A percentile compares a stretch with the other conserved stretches of the same genome.
Conservation (phyloP, 2,329 filamentous ascomycete genomes). For the Verticillium dahliae region DNA sequence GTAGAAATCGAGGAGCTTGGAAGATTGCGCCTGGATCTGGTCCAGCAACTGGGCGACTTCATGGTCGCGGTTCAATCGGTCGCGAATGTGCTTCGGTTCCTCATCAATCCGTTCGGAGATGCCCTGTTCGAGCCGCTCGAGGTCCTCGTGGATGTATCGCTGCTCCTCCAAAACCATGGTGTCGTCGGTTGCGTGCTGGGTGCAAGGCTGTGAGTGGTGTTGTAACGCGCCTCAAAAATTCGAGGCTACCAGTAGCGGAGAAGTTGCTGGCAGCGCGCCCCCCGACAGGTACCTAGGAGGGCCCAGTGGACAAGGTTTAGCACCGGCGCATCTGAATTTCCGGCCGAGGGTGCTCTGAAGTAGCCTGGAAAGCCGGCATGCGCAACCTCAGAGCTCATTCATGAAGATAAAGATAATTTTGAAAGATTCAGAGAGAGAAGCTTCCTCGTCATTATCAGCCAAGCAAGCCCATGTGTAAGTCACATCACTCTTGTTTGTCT, state of each 20-base stretch:
- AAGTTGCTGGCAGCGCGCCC: background rate
- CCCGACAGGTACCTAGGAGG: background rate
- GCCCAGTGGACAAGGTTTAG: conserved; percentile 1
- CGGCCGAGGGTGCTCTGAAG: background rate
- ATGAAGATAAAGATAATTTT: no score
- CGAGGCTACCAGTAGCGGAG: background rate
- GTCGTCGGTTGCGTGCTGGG: conserved; percentile 1
- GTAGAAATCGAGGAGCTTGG: conserved; percentile 76
- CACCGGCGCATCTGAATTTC: background rate
- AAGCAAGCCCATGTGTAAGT: no score
- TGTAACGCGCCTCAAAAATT: conserved; percentile 1
- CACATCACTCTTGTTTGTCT: no score
- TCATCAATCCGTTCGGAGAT: conserved; percentile 84
- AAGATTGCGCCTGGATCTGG: conserved; percentile 81
- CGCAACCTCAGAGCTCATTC: no score
- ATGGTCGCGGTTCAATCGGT: conserved; percentile 85
- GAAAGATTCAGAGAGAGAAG: no score
- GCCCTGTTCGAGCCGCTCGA: conserved; percentile 91
- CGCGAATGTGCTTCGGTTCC: conserved; percentile 84
- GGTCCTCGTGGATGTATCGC: conserved; percentile 88
- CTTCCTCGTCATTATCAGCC: no score
- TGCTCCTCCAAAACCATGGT: conserved; percentile 86
- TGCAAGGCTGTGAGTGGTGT: background rate
- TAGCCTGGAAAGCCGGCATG: no score
- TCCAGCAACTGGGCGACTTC: conserved; percentile 81